Evolutionary conservation across 2,329 filamentous ascomycete genomes (phyloP).

Genomic region (Tolypocladium tundrense): DNA sequence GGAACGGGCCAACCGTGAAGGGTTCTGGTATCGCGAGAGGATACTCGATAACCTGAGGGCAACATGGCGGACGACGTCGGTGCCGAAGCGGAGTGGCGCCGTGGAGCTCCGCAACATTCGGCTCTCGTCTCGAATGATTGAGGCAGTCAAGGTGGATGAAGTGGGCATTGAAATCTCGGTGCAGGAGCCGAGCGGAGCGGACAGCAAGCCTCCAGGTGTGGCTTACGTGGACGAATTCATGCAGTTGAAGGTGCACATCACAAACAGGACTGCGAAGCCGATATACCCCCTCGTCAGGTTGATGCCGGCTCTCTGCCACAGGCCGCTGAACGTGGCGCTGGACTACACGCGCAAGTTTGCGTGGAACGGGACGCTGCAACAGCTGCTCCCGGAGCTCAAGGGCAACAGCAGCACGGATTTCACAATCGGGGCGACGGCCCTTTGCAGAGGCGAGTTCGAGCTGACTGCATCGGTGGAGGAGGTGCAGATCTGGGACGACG

Average conservation of each 20-base stretch:
- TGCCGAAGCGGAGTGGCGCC: conserved; percentile 46
- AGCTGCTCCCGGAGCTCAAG: conserved; percentile 52
- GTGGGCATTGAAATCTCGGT: conserved; percentile 57
- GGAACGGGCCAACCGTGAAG: conserved; percentile 68
- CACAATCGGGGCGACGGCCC: conserved; percentile 58
- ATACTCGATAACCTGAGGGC: conserved; percentile 63
- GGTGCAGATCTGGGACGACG: conserved; percentile 42
- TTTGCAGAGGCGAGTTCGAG: conserved; percentile 77
- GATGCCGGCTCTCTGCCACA: conserved; percentile 65
- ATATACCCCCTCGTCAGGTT: conserved; percentile 66
- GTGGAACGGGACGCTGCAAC: conserved; percentile 79
- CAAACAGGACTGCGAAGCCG: conserved; percentile 58
- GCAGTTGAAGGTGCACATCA: conserved; percentile 59
- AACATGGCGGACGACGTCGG: conserved; percentile 54
- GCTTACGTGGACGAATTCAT: conserved; percentile 47
- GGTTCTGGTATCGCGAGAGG: conserved; percentile 85
- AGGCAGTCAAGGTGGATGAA: conserved; percentile 72
- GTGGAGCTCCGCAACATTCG: conserved; percentile 71
- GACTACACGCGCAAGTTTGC: conserved; percentile 75
- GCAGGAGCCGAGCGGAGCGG: conserved; percentile 16
- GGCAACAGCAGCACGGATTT: conserved; percentile 51
- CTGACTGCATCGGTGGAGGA: conserved; percentile 75
- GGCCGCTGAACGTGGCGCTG: conserved; percentile 61
- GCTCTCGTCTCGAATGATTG: conserved; percentile 68
- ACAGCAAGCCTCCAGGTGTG: conserved; percentile 9